Evolutionary conservation across 106 monocot genomes (phyloP), one percentile per base, ranked within the genome.

Genomic region (Hemerocallis citrina): DNA sequence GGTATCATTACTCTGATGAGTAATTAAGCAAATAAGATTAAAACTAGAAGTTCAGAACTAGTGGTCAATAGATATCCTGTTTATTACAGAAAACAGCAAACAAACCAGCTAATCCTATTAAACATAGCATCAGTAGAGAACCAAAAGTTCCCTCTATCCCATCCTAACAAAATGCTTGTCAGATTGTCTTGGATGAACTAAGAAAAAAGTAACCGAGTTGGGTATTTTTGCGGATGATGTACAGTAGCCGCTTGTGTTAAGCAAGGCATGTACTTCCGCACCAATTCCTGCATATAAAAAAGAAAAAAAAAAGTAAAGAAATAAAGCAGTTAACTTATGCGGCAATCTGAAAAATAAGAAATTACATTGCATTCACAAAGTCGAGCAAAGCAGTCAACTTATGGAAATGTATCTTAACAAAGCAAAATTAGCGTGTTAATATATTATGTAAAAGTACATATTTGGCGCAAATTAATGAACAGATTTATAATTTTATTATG

Each of bases 241-340:
- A 21, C 19, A 45, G 16, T 28, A 47, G 8, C 4, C 59, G 6
- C 15, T n/a, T 16, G 23, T 40, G 16, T 68, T 78, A 83, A 5
- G 67, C 71, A 36, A 40, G 67, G 61, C 71, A 78, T 8, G 65
- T 56, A 36, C 68, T 62, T 48, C 83, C 83, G 34, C 78, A 83
- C 23, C 66, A 64, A 38, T 46, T 71, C 64, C 83, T 83, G 74
- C 64, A 25, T 25, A 12, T 24, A 50, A 23, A n/a, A n/a, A n/a
- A n/a, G n/a, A n/a, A n/a, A n/a, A n/a, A n/a, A n/a, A n/a, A n/a
- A n/a, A n/a, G n/a, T n/a, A 14, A 7, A 50, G 13, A 50, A 41
- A 15, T 13, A 13, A 41, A 10, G 25, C 3, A 15, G 4, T 43
- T 15, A 43, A 4, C n/a, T 15, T 3, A 15, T 10, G n/a, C 16